These are phyloP conservation scores for Coriaria nepalensis DNA, from an alignment of 306 rosid species.

Conservation along the genomic window DNA sequence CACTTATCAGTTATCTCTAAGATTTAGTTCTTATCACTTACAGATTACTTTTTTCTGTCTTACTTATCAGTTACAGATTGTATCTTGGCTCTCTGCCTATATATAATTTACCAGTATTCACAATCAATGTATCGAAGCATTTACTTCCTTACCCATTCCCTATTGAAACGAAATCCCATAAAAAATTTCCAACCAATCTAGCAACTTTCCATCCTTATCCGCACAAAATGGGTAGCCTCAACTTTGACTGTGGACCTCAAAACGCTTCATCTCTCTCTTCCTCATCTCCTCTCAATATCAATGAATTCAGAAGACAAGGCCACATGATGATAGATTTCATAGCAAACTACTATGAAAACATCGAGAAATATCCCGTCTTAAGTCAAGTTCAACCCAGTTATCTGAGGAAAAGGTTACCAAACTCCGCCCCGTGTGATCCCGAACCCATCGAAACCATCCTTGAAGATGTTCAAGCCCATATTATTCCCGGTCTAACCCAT, in stretches of 20 bases:
- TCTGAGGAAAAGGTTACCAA: slow-evolving; percentile 13
- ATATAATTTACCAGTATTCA: too few relatives aligned
- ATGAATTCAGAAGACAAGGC: slow-evolving; percentile 27
- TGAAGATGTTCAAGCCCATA: slow-evolving; percentile 14
- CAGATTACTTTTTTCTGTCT: too few relatives aligned
- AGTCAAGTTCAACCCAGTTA: slow-evolving; percentile 28
- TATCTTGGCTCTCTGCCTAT: too few relatives aligned
- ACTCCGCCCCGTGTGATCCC: slow-evolving; percentile 18
- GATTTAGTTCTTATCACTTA: too few relatives aligned
- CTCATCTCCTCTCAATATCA: slow-evolving; percentile 12
- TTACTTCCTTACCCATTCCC: too few relatives aligned
- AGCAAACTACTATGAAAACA: slow-evolving; percentile 21
- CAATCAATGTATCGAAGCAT: too few relatives aligned
- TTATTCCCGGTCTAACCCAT: slow-evolving; percentile 31
- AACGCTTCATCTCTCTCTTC: too few relatives aligned
- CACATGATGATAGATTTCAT: slow-evolving; percentile 24
- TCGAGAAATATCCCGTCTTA: slow-evolving; percentile 19
- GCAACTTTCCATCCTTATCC: too few relatives aligned
- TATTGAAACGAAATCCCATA: too few relatives aligned
- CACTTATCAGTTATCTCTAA: too few relatives aligned
- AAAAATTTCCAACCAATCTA: too few relatives aligned
- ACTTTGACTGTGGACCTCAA: not conserved
- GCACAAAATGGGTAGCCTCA: slow-evolving; percentile 9
- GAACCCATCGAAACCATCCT: slow-evolving; percentile 27
- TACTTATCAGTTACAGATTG: too few relatives aligned